These are phyloP conservation scores for Dalbergia cochinchinensis DNA, from an alignment of 306 rosid species.

Conservation along the genomic window DNA sequence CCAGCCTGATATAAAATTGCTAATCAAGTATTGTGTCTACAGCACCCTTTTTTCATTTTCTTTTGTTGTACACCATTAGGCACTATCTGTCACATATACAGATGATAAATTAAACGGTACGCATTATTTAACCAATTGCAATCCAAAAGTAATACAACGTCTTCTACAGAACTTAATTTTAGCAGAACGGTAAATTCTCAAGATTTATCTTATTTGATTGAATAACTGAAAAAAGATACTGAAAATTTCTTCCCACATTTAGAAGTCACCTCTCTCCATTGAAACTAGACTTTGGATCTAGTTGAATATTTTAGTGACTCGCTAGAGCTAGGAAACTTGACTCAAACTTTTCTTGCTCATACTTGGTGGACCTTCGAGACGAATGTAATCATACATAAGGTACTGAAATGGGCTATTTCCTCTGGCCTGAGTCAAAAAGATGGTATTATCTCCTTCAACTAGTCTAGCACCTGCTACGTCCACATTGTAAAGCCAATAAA, in stretches of 20 bases:
- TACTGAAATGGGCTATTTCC: constrained; percentile 75
- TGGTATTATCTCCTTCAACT: constrained; percentile 74
- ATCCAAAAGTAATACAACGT: neutral
- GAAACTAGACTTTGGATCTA: neutral
- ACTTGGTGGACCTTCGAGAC: constrained; percentile 73
- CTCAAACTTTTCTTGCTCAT: neutral
- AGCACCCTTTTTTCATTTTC: neutral
- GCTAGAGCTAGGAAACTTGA: neutral
- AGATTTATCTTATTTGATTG: no score
- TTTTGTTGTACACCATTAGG: neutral
- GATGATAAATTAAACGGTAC: neutral
- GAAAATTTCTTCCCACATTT: neutral
- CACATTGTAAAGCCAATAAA: constrained; percentile 76
- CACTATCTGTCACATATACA: neutral
- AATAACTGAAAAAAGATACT: neutral
- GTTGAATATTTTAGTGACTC: neutral
- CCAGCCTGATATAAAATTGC: no score
- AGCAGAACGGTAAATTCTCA: neutral
- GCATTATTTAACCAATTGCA: neutral
- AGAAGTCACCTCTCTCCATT: neutral
- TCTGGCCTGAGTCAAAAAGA: constrained; percentile 80
- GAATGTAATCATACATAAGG: constrained; percentile 89
- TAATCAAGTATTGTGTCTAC: no score
- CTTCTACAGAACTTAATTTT: neutral
- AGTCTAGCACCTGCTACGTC: constrained; percentile 53